Evolutionary conservation across 176 grass and related monocot species (phyloP), one percentile per base, ranked within the genome.

Genomic region (Typha latifolia): DNA sequence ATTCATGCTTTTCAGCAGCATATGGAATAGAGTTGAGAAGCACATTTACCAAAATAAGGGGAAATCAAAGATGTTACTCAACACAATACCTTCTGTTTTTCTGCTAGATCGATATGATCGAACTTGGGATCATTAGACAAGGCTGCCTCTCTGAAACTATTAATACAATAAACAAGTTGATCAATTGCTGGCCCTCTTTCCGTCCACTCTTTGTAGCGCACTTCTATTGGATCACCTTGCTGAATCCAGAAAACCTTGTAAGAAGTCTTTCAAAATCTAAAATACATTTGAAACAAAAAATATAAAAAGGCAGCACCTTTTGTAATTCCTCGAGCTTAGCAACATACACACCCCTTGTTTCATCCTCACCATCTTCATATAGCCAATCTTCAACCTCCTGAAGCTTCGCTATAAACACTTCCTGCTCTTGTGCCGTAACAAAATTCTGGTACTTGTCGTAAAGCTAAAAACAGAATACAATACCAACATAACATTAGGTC

Each of bases 331-430:
- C 89, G 22, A 99, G 77, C 47, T 94, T 99, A 48, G 89, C 79
- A 57, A 99, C 82, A 73, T 99, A 99, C 16, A 99, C 95, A 62
- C 95, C 95, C 71, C 90, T 99, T 20, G 89, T 87, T 64, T 99
- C 95, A 53, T 99, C 95, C 86, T 99, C 95, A 21, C 95, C 95
- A 62, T 99, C 95, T 66, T 99, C 95, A 62, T 99, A 99, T 27
- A 99, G 50, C 95, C 95, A 99, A 82, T 99, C 89, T 72, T 99
- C 95, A 77, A 85, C 87, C 52, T 90, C 86, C 62, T 94, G 95
- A 73, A 99, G 84, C 66, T 68, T 99, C 11, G 77, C 47, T 57
- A 94, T 78, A 20, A 99, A 64, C 1, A 67, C 69, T 61, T 99
- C 95, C 62, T 93, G 93, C 49, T 99, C 95, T 14, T 75, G 74